Base-by-base conservation (phyloP, 1,139 yeast genomes). In the Suhomyces atakaporum region DNA sequence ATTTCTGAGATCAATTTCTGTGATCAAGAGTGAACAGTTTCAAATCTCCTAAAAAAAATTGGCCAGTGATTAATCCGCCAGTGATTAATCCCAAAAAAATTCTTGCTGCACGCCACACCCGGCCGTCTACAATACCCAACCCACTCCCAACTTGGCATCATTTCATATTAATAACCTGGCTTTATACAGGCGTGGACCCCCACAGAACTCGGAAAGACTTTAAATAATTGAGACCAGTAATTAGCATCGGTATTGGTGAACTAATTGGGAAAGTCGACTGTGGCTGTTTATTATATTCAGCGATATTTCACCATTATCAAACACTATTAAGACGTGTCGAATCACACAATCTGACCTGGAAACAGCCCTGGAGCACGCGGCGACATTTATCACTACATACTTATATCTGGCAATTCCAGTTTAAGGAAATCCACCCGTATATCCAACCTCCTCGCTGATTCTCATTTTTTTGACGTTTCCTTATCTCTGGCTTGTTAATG, bases 321-420 rank as follows among this genome's bases (percentile, higher is more conserved):
- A 9, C 15, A 15, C 24, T 31, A 26, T 26, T 28, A 21, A 34
- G 24, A 29, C 33, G 38, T 25, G 30, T 29, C 26, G 14, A 14
- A 34, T 29, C 38, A 34, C 38, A 34, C 31, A 34, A 34, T 29
- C 18, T 18, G 28, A 25, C 31, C 28, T n/a, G 23, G 27, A 19
- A 13, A 18, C 29, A 16, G 26, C 29, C 27, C 13, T 14, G 12
- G 13, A 21, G 9, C 29, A 22, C 27, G 20, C 20, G 20, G 20
- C 20, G 8, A 18, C 20, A 18, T 8, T 6, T 18, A 18, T 18
- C 20, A 18, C 20, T 18, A 18, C 20, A 14, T 29, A 29, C 32
- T 16, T 29, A 29, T 29, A 29, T 22, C 22, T 15, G 6, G 7
- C 7, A 5, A n/a, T 11, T 21, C n/a, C 22, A 20, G 27, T 5